Base-by-base conservation (phyloP, 75 land plant species). In the Chamaecyparis obtusa region DNA sequence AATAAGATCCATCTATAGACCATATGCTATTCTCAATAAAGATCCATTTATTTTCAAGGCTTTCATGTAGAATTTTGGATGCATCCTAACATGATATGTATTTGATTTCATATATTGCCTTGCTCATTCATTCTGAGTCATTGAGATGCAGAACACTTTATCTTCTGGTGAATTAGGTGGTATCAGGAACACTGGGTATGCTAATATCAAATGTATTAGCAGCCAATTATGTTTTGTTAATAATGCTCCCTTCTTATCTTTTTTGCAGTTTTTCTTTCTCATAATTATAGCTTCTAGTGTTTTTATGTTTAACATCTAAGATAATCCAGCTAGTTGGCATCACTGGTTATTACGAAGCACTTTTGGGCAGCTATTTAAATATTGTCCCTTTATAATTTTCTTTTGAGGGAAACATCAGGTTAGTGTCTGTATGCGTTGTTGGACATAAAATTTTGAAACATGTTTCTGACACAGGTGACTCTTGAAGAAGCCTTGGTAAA, bases 401-500 rank as follows among this genome's bases (percentile, higher is more conserved):
- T 74, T 74, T 74, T 33, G 86, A 54, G 60, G 33, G 14, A 69
- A 54, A 37, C 1, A 33, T 87, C 30, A 24, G 76, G 76, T 74
- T 74, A 74, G 36, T 33, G 27, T 46, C 37, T 10, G 32, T 32
- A 14, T 87, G 39, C 41, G 13, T 13, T 86, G 41, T 86, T 67
- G 64, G 1, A 56, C 19, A 5, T 86, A 44, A 43, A 80, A 13
- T 54, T 36, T 36, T 21, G 36, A 49, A 41, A 17, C 17, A 69
- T 88, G 15, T 64, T 36, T 60, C 37, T 57, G 64, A 32, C 32
- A 86, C 79, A 88, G 89, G 93, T 88, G 76, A 87, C 93, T 41
- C 81, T 90, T 17, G 92, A 91, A 88, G 88, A 92, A 87, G 75
- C 89, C 17, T 43, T 88, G 86, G 72, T 90, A 54, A 88, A 75